Evolutionary conservation across 148 eudicot species (phyloP).

Genomic region (Chenopodium album): DNA sequence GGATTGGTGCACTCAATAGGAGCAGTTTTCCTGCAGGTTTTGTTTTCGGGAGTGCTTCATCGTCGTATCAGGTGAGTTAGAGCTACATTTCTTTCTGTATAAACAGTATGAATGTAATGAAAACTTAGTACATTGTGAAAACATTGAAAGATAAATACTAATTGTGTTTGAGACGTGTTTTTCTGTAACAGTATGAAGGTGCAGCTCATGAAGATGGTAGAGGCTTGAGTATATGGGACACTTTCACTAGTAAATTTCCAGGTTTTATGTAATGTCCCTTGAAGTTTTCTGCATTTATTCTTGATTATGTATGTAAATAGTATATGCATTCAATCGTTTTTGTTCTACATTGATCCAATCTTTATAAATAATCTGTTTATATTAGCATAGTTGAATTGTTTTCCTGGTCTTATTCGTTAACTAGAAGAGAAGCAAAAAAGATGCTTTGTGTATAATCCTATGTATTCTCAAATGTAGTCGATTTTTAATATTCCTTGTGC

Average conservation of each 20-base stretch:
- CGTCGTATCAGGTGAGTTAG: conserved; percentile 39
- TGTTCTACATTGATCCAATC: too few relatives aligned
- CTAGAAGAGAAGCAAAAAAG: too few relatives aligned
- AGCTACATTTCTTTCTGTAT: background rate
- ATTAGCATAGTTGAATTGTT: background rate
- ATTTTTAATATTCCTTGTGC: background rate
- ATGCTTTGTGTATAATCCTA: background rate
- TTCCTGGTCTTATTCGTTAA: background rate
- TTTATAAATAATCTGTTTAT: too few relatives aligned
- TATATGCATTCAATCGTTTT: too few relatives aligned
- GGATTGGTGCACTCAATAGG: conserved; percentile 28
- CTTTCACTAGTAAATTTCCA: conserved; percentile 29
- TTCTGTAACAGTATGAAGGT: conserved; percentile 26
- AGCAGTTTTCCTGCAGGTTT: conserved; percentile 32
- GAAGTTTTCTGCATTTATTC: too few relatives aligned
- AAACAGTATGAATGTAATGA: background rate
- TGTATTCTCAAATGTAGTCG: background rate
- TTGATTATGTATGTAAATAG: too few relatives aligned
- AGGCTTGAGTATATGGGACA: conserved; percentile 39
- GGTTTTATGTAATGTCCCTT: conserved; percentile 10
- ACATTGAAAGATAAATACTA: too few relatives aligned
- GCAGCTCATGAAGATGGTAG: conserved; percentile 35
- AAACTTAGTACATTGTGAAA: background rate
- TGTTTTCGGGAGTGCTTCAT: conserved; percentile 37
- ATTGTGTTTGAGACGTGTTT: too few relatives aligned